Conservation (phyloP, 495 filamentous ascomycete genomes). For the Annulohypoxylon stygium region DNA sequence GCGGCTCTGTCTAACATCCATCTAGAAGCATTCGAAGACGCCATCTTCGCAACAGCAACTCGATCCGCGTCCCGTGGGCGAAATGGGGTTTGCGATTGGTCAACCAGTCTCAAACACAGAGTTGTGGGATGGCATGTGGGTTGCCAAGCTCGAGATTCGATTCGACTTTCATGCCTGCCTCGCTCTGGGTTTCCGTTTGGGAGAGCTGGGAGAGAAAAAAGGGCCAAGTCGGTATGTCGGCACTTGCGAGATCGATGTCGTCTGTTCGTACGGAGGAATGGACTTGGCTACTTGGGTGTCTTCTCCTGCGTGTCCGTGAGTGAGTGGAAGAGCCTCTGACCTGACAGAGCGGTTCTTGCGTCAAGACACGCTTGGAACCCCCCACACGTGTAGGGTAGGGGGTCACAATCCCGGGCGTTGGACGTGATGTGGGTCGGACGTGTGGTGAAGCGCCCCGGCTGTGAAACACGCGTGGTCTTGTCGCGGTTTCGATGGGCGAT, state of each 20-base stretch:
- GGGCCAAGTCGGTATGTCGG: slow-evolving; percentile 26
- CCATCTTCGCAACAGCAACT: slow-evolving; percentile 8
- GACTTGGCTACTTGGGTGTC: too few species aligned
- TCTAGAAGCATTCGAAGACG: not conserved
- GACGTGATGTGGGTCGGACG: slow-evolving; percentile 5
- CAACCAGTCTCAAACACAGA: not conserved
- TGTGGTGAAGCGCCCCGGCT: not conserved
- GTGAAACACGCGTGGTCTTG: slow-evolving; percentile 45
- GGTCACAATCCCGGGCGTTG: slow-evolving; percentile 14
- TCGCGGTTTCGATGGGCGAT: slow-evolving; percentile 31
- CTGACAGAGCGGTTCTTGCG: not conserved
- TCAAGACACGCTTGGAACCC: not conserved
- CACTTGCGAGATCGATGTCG: not conserved
- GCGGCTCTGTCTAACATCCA: slow-evolving; percentile 1
- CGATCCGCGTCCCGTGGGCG: slow-evolving; percentile 17
- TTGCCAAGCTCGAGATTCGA: slow-evolving; percentile 15
- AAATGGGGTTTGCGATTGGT: slow-evolving; percentile 15
- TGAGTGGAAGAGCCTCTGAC: too few species aligned
- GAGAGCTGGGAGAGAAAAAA: not conserved
- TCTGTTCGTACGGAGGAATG: not conserved
- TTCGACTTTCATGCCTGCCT: slow-evolving; percentile 8
- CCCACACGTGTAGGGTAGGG: not conserved
- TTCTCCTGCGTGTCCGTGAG: too few species aligned
- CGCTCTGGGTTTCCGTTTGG: slow-evolving; percentile 26
- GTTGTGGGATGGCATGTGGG: not conserved